Conservation (phyloP, 202 grass and related monocot species). For the Saccharum hybrid region DNA sequence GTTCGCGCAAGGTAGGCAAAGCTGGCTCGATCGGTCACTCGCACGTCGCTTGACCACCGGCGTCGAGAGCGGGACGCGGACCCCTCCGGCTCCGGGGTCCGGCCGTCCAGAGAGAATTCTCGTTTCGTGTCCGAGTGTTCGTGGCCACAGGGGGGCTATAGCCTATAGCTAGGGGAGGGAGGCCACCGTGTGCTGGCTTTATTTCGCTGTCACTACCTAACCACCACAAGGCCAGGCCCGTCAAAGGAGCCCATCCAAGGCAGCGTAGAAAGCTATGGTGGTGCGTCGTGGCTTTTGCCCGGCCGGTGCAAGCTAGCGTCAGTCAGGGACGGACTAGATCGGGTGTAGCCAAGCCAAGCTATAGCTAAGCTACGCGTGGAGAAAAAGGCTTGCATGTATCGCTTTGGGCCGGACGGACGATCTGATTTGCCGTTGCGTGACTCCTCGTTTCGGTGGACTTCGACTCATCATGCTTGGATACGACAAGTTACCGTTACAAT, state of each 20-base stretch:
- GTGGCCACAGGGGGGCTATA: neutral
- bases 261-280: neutral
- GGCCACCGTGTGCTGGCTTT: constrained; percentile 13
- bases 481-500: no score
- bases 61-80: constrained; percentile 21
- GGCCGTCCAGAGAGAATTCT: neutral
- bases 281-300: neutral
- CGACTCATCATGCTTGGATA: neutral
- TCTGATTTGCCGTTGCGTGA: constrained; percentile 37
- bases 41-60: neutral
- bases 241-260: constrained; percentile 11
- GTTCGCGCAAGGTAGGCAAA: no score
- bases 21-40: no score
- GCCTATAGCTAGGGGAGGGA: no score
- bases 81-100: no score
- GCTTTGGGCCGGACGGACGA: neutral
- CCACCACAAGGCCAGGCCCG: neutral
- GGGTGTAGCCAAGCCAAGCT: no score
- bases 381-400: no score
- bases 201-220: constrained; percentile 51
- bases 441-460: constrained; percentile 3
- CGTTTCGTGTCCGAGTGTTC: neutral
- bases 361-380: no score
- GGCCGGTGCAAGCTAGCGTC: neutral
- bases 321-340: neutral